A percentile compares a stretch with the other conserved stretches of the same genome.
Conservation (phyloP, 192 early-diverging fungal genomes). For the Linnemannia exigua region DNA sequence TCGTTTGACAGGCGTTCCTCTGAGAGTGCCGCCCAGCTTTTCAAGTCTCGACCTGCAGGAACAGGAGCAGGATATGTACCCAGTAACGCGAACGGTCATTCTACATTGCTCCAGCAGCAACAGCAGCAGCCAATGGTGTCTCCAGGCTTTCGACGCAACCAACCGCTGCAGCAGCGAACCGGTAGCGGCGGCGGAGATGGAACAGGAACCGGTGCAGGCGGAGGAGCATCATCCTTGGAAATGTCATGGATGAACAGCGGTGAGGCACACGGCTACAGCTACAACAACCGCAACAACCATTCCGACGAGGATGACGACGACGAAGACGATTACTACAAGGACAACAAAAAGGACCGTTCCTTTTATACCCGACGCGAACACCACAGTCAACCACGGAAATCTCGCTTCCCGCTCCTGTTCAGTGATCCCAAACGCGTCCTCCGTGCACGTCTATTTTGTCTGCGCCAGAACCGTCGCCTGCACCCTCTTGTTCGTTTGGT, state of each 20-base stretch:
- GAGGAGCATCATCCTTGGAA: not conserved
- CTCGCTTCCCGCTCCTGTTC: conserved; percentile 1
- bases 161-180: not conserved
- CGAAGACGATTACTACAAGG: conserved; percentile 6
- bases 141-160: not conserved
- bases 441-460: conserved; percentile 28
- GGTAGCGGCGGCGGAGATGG: not conserved
- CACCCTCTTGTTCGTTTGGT: conserved; percentile 36
- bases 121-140: not conserved
- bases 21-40: not conserved
- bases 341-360: conserved; percentile 14
- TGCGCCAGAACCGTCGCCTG: conserved; percentile 35
- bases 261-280: not conserved
- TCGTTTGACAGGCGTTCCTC: not conserved
- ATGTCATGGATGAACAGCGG: conserved; percentile 7
- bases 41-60: not conserved
- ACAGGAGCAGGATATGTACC: conserved; percentile 11
- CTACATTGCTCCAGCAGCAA: not conserved
- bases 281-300: not conserved
- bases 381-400: not conserved
- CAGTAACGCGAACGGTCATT: not conserved
- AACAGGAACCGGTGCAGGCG: not conserved
- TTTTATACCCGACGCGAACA: not conserved
- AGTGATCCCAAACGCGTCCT: conserved; percentile 24
- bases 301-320: conserved; percentile 8